These are phyloP conservation scores for Microdochium nivale DNA, from an alignment of 2,329 filamentous ascomycete genomes.

Conservation along the genomic window DNA sequence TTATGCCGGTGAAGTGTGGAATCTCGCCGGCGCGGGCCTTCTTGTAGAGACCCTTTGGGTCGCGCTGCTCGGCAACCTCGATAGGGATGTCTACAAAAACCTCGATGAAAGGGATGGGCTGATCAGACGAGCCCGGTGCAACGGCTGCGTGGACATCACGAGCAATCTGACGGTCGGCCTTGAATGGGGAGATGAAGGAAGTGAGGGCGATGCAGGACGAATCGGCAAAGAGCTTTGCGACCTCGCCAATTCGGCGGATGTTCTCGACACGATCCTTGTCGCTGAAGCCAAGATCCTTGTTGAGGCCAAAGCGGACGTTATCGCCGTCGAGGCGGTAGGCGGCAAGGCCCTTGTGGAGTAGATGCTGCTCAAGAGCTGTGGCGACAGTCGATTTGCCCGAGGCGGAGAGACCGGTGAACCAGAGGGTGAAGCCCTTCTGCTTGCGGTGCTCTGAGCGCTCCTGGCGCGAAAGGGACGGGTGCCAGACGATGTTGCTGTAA, in stretches of 20 bases:
- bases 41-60: conserved; percentile 97
- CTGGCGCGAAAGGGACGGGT: conserved; percentile 67
- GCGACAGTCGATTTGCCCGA: conserved; percentile 97
- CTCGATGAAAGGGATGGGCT: conserved; percentile 79
- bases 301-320: conserved; percentile 96
- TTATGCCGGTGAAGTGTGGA: conserved; percentile 95
- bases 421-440: conserved; percentile 89
- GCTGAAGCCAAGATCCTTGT: conserved; percentile 93
- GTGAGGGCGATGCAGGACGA: conserved; percentile 80
- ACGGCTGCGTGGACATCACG: conserved; percentile 67
- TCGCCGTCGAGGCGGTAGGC: conserved; percentile 96
- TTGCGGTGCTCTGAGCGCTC: conserved; percentile 69
- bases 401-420: conserved; percentile 94
- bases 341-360: conserved; percentile 73
- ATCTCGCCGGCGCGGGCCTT: conserved; percentile 91
- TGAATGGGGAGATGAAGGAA: conserved; percentile 95
- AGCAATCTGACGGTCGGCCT: conserved; percentile 74
- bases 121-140: conserved; percentile 47
- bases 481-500: conserved; percentile 81
- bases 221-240: conserved; percentile 95
- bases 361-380: conserved; percentile 92
- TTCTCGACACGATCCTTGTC: conserved; percentile 95
- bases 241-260: conserved; percentile 92
- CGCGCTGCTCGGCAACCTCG: conserved; percentile 85
- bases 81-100: conserved; percentile 88